Percentiles rank a stretch among this genome's conserved stretches.
These are phyloP conservation scores for Karstenula rhodostoma DNA, from an alignment of 2,329 filamentous ascomycete genomes.

Conservation along the genomic window DNA sequence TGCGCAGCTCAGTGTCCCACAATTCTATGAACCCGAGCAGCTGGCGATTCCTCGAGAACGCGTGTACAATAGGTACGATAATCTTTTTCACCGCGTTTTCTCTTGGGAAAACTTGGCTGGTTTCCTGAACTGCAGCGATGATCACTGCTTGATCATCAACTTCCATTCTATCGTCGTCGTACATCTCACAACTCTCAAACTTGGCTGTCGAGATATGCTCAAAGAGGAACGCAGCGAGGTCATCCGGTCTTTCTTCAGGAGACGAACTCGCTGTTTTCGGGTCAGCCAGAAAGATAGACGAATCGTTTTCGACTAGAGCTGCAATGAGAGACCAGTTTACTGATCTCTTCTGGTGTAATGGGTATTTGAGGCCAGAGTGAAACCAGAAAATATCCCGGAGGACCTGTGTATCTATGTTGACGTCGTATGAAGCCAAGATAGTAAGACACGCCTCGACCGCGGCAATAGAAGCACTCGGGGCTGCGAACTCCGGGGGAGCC, in stretches of 20 bases:
- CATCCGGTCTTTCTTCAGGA: constrained; percentile 26
- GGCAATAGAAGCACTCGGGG: constrained; percentile 28
- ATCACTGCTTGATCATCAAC: constrained; percentile 1
- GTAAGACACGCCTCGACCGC: constrained; percentile 36
- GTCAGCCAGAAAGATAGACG: constrained; percentile 42
- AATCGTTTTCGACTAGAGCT: constrained; percentile 43
- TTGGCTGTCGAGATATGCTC: constrained; percentile 36
- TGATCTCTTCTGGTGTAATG: constrained; percentile 24
- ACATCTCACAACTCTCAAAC: constrained; percentile 21
- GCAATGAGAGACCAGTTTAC: constrained; percentile 44
- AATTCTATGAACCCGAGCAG: constrained; percentile 44
- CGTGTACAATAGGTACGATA: constrained; percentile 42
- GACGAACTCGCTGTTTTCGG: constrained; percentile 23
- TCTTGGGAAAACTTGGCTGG: background rate
- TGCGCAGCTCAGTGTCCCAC: constrained; percentile 45
- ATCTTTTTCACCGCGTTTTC: constrained; percentile 24
- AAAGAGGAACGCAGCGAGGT: constrained; percentile 41
- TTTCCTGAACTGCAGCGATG: background rate
- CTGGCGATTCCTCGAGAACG: constrained; percentile 45
- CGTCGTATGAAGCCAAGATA: constrained; percentile 33
- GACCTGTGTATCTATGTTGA: constrained; percentile 37
- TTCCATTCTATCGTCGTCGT: constrained; percentile 16
- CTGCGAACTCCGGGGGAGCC: constrained; percentile 29
- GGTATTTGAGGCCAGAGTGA: constrained; percentile 43
- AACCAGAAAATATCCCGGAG: constrained; percentile 46